A percentile compares a stretch with the other conserved stretches of the same genome.
phyloP scores from a whole-genome alignment of 768 basidiomycete genomes.

The Amanita rubescens region DNA sequence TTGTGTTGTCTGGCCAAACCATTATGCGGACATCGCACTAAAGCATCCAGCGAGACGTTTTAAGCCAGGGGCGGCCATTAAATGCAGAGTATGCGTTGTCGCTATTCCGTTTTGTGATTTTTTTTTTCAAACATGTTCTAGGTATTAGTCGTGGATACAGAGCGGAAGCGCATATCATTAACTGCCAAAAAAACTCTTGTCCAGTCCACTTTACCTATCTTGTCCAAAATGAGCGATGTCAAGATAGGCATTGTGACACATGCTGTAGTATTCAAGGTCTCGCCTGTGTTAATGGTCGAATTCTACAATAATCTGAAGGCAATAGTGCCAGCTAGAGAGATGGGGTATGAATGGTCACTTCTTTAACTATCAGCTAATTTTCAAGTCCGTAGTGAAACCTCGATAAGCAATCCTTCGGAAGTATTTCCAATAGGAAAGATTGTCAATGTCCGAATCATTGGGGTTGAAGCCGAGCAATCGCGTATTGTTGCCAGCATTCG shows the following conservation, averaged over 20 bases:
- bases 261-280: conserved; percentile 78
- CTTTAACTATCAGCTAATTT: neutral
- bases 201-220: conserved; percentile 67
- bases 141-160: conserved; percentile 80
- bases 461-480: conserved; percentile 46
- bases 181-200: conserved; percentile 90
- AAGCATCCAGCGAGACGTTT: conserved; percentile 92
- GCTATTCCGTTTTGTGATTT: conserved; percentile 7
- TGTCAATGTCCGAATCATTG: conserved; percentile 74
- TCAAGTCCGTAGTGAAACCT: conserved; percentile 50
- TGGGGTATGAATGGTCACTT: conserved; percentile 45
- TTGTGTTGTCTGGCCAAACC: conserved; percentile 89
- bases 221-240: conserved; percentile 60
- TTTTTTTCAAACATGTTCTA: conserved; percentile 17
- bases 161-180: conserved; percentile 71
- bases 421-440: conserved; percentile 76
- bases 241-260: conserved; percentile 66
- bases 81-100: conserved; percentile 61
- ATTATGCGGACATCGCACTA: conserved; percentile 91
- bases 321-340: conserved; percentile 71
- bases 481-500: conserved; percentile 83
- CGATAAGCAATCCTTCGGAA: conserved; percentile 45
- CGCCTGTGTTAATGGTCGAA: conserved; percentile 78
- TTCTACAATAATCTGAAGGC: conserved; percentile 89
- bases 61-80: conserved; percentile 74